Evolutionary conservation across 305 asterid species (phyloP).

Genomic region (Stenogyne calaminthoides): DNA sequence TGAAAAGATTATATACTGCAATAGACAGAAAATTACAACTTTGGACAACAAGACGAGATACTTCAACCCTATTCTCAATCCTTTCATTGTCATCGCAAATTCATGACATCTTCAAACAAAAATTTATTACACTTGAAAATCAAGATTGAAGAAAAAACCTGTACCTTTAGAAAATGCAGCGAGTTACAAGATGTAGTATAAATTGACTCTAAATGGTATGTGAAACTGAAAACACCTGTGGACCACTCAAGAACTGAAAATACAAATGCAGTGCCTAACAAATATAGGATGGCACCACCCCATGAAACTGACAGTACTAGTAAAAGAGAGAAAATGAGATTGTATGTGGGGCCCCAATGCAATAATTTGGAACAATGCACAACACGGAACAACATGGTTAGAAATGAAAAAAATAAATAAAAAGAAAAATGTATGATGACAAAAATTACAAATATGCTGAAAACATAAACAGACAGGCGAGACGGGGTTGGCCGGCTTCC

Average conservation of each 20-base stretch:
- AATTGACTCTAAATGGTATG: not conserved
- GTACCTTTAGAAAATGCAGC: not conserved
- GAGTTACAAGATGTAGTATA: not conserved
- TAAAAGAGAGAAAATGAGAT: conserved; percentile 17
- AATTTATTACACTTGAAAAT: not conserved
- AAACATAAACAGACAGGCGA: conserved; percentile 17
- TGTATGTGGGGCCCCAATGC: conserved; percentile 36
- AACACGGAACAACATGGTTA: conserved; percentile 44
- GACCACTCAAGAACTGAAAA: not conserved
- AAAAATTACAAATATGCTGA: conserved; percentile 28
- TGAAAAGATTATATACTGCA: too few relatives aligned
- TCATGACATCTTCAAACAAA: conserved; percentile 29
- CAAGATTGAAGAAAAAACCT: not conserved
- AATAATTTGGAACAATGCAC: conserved; percentile 50
- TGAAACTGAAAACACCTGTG: not conserved
- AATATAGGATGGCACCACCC: not conserved
- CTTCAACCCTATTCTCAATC: conserved; percentile 29
- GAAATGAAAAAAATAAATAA: not conserved
- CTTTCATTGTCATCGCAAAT: conserved; percentile 42
- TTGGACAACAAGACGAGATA: conserved; percentile 12
- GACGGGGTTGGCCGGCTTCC: conserved; percentile 32
- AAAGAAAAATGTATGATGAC: conserved; percentile 26
- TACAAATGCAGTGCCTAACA: not conserved
- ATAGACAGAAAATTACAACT: too few relatives aligned
- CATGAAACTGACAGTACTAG: not conserved